These are phyloP conservation scores for Simmondsia chinensis DNA, from an alignment of 148 eudicot species.

Conservation along the genomic window DNA sequence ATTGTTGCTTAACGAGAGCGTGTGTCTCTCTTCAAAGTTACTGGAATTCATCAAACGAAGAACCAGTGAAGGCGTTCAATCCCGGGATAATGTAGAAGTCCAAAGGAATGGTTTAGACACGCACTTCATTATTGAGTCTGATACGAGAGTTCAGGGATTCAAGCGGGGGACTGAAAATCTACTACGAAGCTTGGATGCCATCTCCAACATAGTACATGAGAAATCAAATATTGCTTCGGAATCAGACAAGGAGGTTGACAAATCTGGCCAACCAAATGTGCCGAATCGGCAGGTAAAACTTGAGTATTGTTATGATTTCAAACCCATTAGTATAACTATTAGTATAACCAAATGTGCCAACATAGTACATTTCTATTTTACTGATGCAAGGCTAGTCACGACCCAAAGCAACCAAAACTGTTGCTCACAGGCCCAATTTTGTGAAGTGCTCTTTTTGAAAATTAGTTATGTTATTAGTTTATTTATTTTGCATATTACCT, in stretches of 20 bases:
- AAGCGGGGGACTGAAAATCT: conserved; percentile 57
- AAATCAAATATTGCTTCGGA: conserved; percentile 32
- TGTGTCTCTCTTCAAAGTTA: conserved; percentile 47
- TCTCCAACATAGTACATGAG: conserved; percentile 38
- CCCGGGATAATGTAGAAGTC: conserved; percentile 17
- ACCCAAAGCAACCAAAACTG: too few species aligned
- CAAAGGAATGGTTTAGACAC: conserved; percentile 29
- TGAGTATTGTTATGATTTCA: neutral
- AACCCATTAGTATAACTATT: too few species aligned
- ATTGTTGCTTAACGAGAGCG: conserved; percentile 45
- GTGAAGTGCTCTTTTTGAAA: too few species aligned
- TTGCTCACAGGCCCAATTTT: too few species aligned
- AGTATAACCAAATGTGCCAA: too few species aligned
- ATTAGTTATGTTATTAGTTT: too few species aligned
- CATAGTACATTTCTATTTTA: too few species aligned
- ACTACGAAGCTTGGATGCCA: conserved; percentile 37
- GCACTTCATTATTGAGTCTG: conserved; percentile 62
- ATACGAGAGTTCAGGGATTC: conserved; percentile 67
- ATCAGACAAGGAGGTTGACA: conserved; percentile 18
- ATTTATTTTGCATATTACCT: too few species aligned
- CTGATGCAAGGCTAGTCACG: too few species aligned
- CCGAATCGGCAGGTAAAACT: conserved; percentile 41
- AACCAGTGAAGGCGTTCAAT: conserved; percentile 23
- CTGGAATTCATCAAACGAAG: conserved; percentile 49
- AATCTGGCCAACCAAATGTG: conserved; percentile 11